Evolutionary conservation across 2,329 filamentous ascomycete species (phyloP), one percentile per base, ranked within the genome.

Genomic region (Phyllosticta citriasiana): DNA sequence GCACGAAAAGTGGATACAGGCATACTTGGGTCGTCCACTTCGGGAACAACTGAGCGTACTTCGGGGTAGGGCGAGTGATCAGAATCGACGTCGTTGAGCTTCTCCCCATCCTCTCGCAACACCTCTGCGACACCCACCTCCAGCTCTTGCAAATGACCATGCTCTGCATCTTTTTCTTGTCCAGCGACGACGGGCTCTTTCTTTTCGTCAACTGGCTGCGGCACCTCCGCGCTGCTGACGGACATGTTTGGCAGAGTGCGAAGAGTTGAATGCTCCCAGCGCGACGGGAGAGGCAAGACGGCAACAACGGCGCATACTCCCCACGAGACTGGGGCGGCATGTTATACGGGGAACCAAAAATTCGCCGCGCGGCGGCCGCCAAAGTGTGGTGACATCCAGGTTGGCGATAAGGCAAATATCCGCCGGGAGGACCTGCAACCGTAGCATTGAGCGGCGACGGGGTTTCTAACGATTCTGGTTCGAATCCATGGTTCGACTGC

Each of bases 41-140:
- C 59, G n/a, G 59, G 59, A 12, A 61, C 59, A 12, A 61, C 59
- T 16, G 54, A 54, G 5, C 59, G 54, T 2, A 61, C 59, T 57
- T 61, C 59, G 22, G 59, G 55, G 26, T 61, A 61, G 12, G 59
- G 59, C 30, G 59, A 61, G 30, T 61, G 59, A 30, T 61, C 54
- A n/a, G 59, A 47, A 25, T 61, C 59, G 35, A 61, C 27, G 16
- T 61, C 59, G 26, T 51, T 26, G 19, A 57, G 47, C 51, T 57
- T 57, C 52, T 53, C 52, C 10, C 47, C 54, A 2, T 54, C 58
- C 22, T 57, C 59, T 9, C 30, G 30, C 59, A 61, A 19, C 19
- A 55, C 59, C 55, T 57, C 59, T 5, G 54, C 54, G 3, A 61
- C 19, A 6, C 57, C 59, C 12, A 61, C 59, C 33, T 61, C 59